Percentiles rank a stretch among this genome's conserved stretches.
phyloP scores from a whole-genome alignment of 1,284 basidiomycete species.

The Ustilago sp. region DNA sequence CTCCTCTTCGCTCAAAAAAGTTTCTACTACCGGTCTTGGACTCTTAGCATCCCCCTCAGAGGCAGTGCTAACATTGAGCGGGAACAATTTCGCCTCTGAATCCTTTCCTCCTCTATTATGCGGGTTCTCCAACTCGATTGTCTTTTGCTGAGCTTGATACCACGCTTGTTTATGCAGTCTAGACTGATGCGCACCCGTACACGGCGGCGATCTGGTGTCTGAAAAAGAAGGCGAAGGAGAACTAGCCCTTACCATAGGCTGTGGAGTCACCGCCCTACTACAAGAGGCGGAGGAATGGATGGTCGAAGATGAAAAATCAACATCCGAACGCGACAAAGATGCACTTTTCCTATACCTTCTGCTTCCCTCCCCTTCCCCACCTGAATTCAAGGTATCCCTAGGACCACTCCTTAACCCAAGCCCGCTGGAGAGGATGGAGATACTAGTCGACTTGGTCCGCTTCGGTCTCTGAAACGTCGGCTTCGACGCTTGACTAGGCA shows the following conservation, averaged over 20 bases:
- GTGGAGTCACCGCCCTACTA: slow-evolving; percentile 20
- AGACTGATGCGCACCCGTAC: slow-evolving; percentile 7
- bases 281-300: slow-evolving; percentile 3
- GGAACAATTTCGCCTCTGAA: slow-evolving; percentile 27
- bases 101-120: slow-evolving; percentile 17
- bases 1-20: slow-evolving; percentile 43
- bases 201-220: slow-evolving; percentile 4
- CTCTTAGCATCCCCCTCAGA: slow-evolving; percentile 14
- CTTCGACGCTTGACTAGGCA: slow-evolving; percentile 39
- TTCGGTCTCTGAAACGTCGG: slow-evolving; percentile 32
- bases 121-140: slow-evolving; percentile 38
- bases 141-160: slow-evolving; percentile 55
- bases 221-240: slow-evolving; percentile 42
- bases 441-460: slow-evolving; percentile 48
- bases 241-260: slow-evolving; percentile 22
- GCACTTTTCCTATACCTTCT: slow-evolving; percentile 38
- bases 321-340: slow-evolving; percentile 39
- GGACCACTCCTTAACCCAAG: slow-evolving; percentile 15
- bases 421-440: slow-evolving; percentile 44
- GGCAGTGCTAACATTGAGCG: slow-evolving; percentile 30
- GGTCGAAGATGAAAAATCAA: slow-evolving; percentile 20
- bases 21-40: slow-evolving; percentile 23
- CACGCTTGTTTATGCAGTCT: slow-evolving; percentile 51
- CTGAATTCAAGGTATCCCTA: slow-evolving; percentile 9
- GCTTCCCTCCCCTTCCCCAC: slow-evolving; percentile 4